Evolutionary conservation across 2,329 filamentous ascomycete genomes (phyloP).

Genomic region (Epichloe uncinata): DNA sequence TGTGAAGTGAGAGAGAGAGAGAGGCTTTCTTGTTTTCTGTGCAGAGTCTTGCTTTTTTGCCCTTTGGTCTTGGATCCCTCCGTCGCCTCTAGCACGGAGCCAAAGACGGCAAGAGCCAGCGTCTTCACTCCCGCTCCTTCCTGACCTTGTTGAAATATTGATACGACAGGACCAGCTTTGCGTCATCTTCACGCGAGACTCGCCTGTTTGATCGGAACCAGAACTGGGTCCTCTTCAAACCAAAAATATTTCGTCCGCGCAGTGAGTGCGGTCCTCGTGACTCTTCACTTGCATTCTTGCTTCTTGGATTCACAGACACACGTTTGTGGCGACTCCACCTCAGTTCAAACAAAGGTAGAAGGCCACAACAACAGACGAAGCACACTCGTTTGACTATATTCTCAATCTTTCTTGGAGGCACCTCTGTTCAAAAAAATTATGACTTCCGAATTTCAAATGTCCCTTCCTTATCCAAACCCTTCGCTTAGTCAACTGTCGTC

Average conservation of each 20-base stretch:
- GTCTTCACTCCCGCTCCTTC: conserved; percentile 1
- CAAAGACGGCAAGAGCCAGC: background rate
- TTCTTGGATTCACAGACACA: conserved; percentile 2
- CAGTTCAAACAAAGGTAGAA: background rate
- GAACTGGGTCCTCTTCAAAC: background rate
- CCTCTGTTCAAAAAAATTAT: conserved; percentile 8
- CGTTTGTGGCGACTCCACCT: background rate
- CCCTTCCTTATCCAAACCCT: conserved; percentile 21
- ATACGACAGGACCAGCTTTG: background rate
- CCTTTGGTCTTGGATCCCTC: background rate
- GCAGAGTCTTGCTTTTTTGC: background rate
- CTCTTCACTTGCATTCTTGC: background rate
- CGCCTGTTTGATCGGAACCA: background rate
- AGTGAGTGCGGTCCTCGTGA: background rate
- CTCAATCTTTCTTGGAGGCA: background rate
- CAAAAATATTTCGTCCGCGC: background rate
- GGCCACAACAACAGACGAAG: background rate
- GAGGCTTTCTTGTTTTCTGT: background rate
- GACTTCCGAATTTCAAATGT: conserved; percentile 15
- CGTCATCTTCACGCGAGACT: conserved; percentile 3
- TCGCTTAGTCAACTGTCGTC: conserved; percentile 19
- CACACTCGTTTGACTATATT: conserved; percentile 1
- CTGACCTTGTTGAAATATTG: background rate
- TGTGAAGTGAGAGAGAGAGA: background rate
- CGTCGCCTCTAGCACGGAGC: background rate